phyloP scores from a whole-genome alignment of 2,329 filamentous ascomycete species.

The Rhexocercosporidium sp. region DNA sequence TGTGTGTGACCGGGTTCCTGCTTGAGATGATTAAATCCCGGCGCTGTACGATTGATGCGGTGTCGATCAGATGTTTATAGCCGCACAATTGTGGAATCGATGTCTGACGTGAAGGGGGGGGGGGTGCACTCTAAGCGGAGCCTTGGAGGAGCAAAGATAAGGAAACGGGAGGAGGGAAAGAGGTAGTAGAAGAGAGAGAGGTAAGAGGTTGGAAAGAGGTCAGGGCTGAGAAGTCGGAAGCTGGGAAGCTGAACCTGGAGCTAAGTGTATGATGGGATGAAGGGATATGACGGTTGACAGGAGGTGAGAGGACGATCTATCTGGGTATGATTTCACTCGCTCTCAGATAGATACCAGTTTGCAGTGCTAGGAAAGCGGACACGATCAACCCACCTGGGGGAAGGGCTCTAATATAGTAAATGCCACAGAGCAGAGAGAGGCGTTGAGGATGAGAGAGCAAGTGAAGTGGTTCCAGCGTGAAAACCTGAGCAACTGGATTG shows the following conservation, averaged over 20 bases:
- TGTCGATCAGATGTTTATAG: constrained; percentile 18
- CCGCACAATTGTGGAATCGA: background rate
- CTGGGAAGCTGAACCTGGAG: background rate
- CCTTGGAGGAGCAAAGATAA: constrained; percentile 11
- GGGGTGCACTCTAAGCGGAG: background rate
- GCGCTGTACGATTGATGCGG: background rate
- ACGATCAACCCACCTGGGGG: background rate
- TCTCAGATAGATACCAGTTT: background rate
- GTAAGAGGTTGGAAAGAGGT: constrained; percentile 2
- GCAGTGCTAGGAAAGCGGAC: background rate
- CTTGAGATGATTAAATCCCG: constrained; percentile 10
- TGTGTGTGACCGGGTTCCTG: constrained; percentile 22
- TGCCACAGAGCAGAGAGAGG: no score
- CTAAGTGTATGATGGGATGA: background rate
- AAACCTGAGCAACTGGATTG: background rate
- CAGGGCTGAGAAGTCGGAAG: background rate
- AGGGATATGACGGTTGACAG: background rate
- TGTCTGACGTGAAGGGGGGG: constrained; percentile 14
- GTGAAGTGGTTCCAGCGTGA: background rate
- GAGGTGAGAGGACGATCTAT: background rate
- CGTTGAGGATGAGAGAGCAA: background rate
- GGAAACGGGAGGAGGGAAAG: constrained; percentile 9
- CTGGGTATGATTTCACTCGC: no score
- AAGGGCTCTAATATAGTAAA: background rate
- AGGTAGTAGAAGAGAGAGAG: background rate